Base-by-base conservation (phyloP, 805 yeast genomes). In the Pachysolen tannophilus region DNA sequence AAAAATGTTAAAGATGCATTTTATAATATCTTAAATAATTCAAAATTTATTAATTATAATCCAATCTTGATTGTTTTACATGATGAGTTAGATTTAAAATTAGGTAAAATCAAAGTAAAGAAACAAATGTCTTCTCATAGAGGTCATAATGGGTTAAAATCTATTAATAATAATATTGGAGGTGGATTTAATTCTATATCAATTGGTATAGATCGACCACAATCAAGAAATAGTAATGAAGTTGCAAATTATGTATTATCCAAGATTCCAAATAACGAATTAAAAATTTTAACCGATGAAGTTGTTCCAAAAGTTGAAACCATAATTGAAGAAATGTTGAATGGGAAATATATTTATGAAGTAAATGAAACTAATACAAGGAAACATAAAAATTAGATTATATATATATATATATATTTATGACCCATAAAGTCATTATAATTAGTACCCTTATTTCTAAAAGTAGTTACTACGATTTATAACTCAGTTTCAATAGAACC, bases 131-230 rank as follows among this genome's bases (percentile, higher is more conserved):
- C 80, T 1, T 72, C 84, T 28, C 66, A 77, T 11, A 63, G 92
- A 30, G 96, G 95, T 0, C 97, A 88, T 48, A 86, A 85, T 49
- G 97, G 96, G 0, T 61, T 88, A 19, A 68, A 69, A 41, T 72
- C 81, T 27, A 67, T 88, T 3, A 69, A 67, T 29, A 43, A 53
- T 6, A 28, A 39, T 16, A 52, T 69, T 25, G 78, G 79, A 0
- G 61, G 64, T 24, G 65, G 62, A 13, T 84, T 78, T 49, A 65
- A 73, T n/a, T 72, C 84, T 33, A 50, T 87, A 10, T 73, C 81
- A 13, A 63, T 87, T 7, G 97, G 97, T 0, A 82, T 88, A 11
- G 94, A 85, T 2, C 62, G 82, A 36, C 81, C 88, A 1, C 58
- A 54, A 6, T 48, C 58, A 5, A 61, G 72, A 34, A 56, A 61